phyloP scores from a whole-genome alignment of 176 grass and related monocot genomes.

The Sorghum bicolor region Sorghum_bicolor_NCBIv3 NC_012878.2:202501-203000 shows the following conservation, averaged over 20 bases:
- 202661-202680: constrained; percentile 66
- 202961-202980: constrained; percentile 86
- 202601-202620: constrained; percentile 29
- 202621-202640: neutral
- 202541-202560: constrained; percentile 71
- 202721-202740: constrained; percentile 99
- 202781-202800: constrained; percentile 85
- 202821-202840: constrained; percentile 4
- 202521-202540: constrained; percentile 87
- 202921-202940: constrained; percentile 28
- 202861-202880: neutral
- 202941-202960: constrained; percentile 71
- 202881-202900: constrained; percentile 26
- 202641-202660: constrained; percentile 32
- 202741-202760: constrained; percentile 96
- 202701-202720: constrained; percentile 81
- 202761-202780: constrained; percentile 96
- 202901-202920: constrained; percentile 22
- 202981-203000: constrained; percentile 83
- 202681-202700: constrained; percentile 61
- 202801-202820: constrained; percentile 64
- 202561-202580: constrained; percentile 96
- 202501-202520: constrained; percentile 79
- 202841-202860: neutral
- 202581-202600: constrained; percentile 34